Evolutionary conservation across 2,329 filamentous ascomycete genomes (phyloP).

Genomic region (Cladosporium sp.): DNA sequence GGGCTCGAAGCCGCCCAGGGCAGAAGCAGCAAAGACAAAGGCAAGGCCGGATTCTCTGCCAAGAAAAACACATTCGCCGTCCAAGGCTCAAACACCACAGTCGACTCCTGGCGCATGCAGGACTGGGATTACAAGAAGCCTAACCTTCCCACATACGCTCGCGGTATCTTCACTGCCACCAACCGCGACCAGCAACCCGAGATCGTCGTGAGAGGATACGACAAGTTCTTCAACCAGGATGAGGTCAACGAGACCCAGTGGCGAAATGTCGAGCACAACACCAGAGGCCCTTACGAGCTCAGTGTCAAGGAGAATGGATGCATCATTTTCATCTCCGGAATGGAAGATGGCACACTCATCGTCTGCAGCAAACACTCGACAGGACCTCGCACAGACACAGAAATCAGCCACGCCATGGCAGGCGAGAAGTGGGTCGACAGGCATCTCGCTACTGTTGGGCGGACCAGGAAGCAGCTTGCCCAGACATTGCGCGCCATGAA

Average conservation of each 20-base stretch:
- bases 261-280: conserved; percentile 73
- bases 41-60: conserved; percentile 66
- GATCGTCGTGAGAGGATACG: conserved; percentile 87
- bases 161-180: conserved; percentile 87
- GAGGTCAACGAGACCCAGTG: conserved; percentile 83
- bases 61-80: conserved; percentile 80
- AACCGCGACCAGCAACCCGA: conserved; percentile 66
- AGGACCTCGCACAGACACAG: conserved; percentile 70
- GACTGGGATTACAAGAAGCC: conserved; percentile 95
- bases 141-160: conserved; percentile 85
- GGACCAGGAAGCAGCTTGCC: conserved; percentile 76
- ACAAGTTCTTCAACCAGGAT: conserved; percentile 96
- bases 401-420: conserved; percentile 78
- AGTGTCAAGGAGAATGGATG: conserved; percentile 99
- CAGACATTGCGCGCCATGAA: conserved; percentile 76
- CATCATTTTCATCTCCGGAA: conserved; percentile 93
- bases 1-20: conserved; percentile 60
- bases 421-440: conserved; percentile 80
- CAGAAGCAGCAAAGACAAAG: conserved; percentile 50
- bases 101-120: conserved; percentile 90
- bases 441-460: conserved; percentile 77
- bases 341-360: conserved; percentile 84
- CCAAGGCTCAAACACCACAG: conserved; percentile 64
- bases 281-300: conserved; percentile 86
- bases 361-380: conserved; percentile 99